Percentiles rank a stretch among this genome's conserved stretches.
Conservation (phyloP, 768 basidiomycete genomes). For the Lanmaoa rubissima region DNA sequence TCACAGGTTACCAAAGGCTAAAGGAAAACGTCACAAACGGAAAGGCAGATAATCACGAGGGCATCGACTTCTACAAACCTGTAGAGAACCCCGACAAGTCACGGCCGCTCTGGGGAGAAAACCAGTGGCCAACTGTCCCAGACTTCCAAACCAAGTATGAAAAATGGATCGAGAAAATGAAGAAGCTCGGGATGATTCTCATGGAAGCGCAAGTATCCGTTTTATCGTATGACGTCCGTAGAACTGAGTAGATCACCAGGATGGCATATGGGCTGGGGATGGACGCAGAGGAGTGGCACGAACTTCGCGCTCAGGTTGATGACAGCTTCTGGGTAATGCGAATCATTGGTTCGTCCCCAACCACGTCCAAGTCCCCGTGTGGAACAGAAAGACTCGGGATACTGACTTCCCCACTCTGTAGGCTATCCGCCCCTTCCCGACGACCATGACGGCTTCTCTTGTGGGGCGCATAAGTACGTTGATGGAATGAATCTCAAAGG, state of each 20-base stretch:
- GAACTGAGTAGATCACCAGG: constrained; percentile 35
- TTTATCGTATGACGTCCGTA: neutral
- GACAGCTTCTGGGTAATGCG: constrained; percentile 92
- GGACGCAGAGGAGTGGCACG: constrained; percentile 64
- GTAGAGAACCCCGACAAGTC: constrained; percentile 67
- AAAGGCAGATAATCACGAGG: constrained; percentile 83
- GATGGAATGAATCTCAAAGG: neutral
- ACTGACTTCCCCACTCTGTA: constrained; percentile 24
- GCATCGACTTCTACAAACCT: constrained; percentile 77
- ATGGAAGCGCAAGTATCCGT: constrained; percentile 73
- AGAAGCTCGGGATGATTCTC: constrained; percentile 69
- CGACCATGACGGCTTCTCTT: constrained; percentile 80
- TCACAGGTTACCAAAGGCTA: constrained; percentile 71
- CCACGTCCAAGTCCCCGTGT: neutral
- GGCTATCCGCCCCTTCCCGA: constrained; percentile 86
- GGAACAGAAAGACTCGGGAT: neutral
- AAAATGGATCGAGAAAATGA: constrained; percentile 84
- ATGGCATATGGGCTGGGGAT: constrained; percentile 83
- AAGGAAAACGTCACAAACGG: constrained; percentile 87
- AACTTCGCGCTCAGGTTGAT: constrained; percentile 66
- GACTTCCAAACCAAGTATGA: constrained; percentile 65
- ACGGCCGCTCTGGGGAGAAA: constrained; percentile 76
- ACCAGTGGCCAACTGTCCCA: constrained; percentile 74
- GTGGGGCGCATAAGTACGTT: constrained; percentile 82
- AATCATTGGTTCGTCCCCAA: constrained; percentile 55